Evolutionary conservation across 1,284 basidiomycete genomes (phyloP), one percentile per base, ranked within the genome.

Genomic region (Kwoniella shivajii): DNA sequence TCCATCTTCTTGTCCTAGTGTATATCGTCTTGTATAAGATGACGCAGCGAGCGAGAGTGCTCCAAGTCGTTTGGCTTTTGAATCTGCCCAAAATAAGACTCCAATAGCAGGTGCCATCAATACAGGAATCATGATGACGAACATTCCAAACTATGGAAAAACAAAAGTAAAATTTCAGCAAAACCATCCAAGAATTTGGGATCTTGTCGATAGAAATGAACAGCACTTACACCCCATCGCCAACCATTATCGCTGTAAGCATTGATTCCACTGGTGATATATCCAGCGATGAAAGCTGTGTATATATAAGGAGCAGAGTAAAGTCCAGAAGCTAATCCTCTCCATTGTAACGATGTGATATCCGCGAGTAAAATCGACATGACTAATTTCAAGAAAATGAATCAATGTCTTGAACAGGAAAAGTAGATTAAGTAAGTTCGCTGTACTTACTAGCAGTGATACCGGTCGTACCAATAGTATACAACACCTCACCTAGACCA

Each of bases 311-410:
- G 81, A 79, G 70, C 85, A 83, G 84, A 82, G 27, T 87, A 82
- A 10, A 89, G 78, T 14, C 86, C 88, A 2, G 83, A 82, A 18
- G 86, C 83, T 11, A 89, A 79, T 6, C 87, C 88, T 50, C 89
- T 82, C 87, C 87, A 90, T 72, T 84, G 82, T n/a, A 89, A 82
- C 1, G 85, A 85, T 1, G 88, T 89, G 50, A 87, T 85, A 68
- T 91, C 88, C 14, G 87, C 88, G 52, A 71, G 44, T 22, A 68
- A 42, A 56, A 71, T 61, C 16, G 44, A 47, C 3, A 30, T 44
- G 22, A 62, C 60, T 55, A 37, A 26, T 6, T 30, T 1, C 26
- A 11, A 29, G 30, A 18, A 30, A 20, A 29, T n/a, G 14, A 36
- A n/a, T n/a, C n/a, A n/a, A n/a, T n/a, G n/a, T n/a, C n/a, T n/a